Base-by-base conservation (phyloP, 805 yeast genomes). In the Barnettozyma vustinii region DNA sequence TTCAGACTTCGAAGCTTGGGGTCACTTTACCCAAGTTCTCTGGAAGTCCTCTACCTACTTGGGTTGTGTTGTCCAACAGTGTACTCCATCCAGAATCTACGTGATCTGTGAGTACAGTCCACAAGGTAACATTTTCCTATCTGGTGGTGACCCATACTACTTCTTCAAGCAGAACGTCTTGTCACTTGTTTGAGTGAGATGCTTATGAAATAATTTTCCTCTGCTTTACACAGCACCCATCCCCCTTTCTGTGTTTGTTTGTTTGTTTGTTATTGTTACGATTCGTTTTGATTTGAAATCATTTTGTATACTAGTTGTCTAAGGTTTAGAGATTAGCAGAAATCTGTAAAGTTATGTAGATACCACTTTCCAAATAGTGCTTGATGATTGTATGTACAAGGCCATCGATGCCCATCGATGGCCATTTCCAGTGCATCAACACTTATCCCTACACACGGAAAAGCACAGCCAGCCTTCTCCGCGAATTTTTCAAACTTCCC, bases 1-100 rank as follows among this genome's bases (percentile, higher is more conserved):
- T 51, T 82, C 79, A 49, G 71, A 67, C 56, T 73, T 73, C 48
- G 71, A 67, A 48, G 72, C 73, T 16, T 76, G 80, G 16, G 87
- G 87, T 48, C 95, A 86, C 63, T 86, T 86, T 70, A 84, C 92
- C 15, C 92, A 86, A 67, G 60, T 84, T 32, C 77, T 86, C 23
- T 86, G 95, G 95, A 77, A 77, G 53, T 58, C 73, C 8, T 69
- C 85, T 37, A 67, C 78, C 9, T 66, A 76, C 55, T 65, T 86
- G 18, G 95, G 94, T 44, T 86, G 95, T 72, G 88, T 52, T 32
- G 52, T 56, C 3, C 33, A 55, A 16, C 48, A 49, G 27, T 59
- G 63, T 55, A 18, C 46, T 15, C 12, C 53, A 13, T 45, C 55
- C 35, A 65, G 77, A 51, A 79, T 79, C 53, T 84, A 83, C 66